phyloP scores from a whole-genome alignment of 2,329 filamentous ascomycete genomes.

The Bretziella fagacearum region DNA sequence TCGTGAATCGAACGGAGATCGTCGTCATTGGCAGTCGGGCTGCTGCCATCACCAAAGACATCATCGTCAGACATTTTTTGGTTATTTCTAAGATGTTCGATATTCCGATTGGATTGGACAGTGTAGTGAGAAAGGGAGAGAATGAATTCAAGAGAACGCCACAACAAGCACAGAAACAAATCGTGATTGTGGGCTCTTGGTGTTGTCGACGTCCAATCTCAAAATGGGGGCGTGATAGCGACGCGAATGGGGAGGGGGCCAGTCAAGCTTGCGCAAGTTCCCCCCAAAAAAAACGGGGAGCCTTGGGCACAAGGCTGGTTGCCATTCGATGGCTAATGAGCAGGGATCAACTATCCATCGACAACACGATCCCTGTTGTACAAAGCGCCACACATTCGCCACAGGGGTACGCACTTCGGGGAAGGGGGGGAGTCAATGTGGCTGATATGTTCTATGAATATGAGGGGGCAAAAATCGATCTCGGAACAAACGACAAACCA shows the following conservation, averaged over 20 bases:
- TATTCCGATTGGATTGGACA: conserved; percentile 23
- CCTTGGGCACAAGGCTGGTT: conserved; percentile 14
- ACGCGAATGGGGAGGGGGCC: conserved; percentile 4
- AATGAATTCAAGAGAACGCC: not conserved
- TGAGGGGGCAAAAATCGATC: too few relatives aligned
- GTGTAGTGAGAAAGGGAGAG: not conserved
- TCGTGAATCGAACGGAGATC: conserved; percentile 35
- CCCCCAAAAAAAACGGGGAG: conserved; percentile 7
- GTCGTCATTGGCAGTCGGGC: conserved; percentile 40
- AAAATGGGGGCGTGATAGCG: conserved; percentile 7
- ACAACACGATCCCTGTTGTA: not conserved
- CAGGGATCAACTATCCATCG: not conserved
- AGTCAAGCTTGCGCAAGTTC: not conserved
- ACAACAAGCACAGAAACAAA: too few relatives aligned
- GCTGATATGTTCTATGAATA: too few relatives aligned
- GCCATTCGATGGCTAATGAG: not conserved
- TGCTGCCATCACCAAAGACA: conserved; percentile 47
- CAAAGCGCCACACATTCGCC: not conserved
- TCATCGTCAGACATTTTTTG: conserved; percentile 30
- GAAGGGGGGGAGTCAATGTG: too few relatives aligned
- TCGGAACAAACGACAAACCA: too few relatives aligned
- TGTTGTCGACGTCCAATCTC: too few relatives aligned
- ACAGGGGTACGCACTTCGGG: conserved; percentile 3
- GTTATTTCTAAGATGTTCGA: conserved; percentile 31
- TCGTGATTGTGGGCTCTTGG: not conserved